Base-by-base conservation (phyloP, 169 alveolate genomes). In the Cryptosporidium muris region DNA sequence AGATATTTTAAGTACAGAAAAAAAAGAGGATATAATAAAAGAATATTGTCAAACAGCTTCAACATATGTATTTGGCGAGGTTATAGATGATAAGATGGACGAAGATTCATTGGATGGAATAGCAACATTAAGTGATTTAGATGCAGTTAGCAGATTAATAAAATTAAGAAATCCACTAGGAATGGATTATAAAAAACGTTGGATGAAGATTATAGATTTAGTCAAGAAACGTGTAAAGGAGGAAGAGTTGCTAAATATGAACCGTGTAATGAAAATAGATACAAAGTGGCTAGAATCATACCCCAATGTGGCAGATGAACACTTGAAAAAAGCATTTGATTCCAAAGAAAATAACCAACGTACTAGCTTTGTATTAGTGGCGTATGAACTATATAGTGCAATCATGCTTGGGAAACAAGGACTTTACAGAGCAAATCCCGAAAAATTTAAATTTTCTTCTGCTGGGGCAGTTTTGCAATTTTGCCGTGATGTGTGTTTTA, bases 401-500 rank as follows among this genome's bases (percentile, higher is more conserved):
- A 74, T 74, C n/a, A 6, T 74, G 68, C 56, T 74, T 36, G 85
- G 85, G 60, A 74, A 60, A 43, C 74, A 74, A 11, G 85, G 85
- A 2, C 43, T 25, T 36, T 2, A 42, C 36, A 47, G 67, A 62
- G 9, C 85, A 14, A 48, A 74, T 11, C 45, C 40, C 12, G 85
- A 74, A 14, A 74, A 60, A 34, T 74, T 74, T 7, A 49, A 74
- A 51, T 74, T 74, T 25, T 37, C 48, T 6, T 74, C 85, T 3
- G 54, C 74, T 12, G 60, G 60, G 14, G 40, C 85, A 0, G 51
- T 74, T 3, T 51, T 74, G 11, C 85, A 74, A 45, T 74, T 74
- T 47, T 74, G 85, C 36, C 54, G 85, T 40, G 85, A 74, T 58
- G 85, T 74, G n/a, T 74, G 85, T 47, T 74, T 58, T 6, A 74